Evolutionary conservation across 2,329 filamentous ascomycete species (phyloP).

Genomic region (Ampelomyces quisqualis): DNA sequence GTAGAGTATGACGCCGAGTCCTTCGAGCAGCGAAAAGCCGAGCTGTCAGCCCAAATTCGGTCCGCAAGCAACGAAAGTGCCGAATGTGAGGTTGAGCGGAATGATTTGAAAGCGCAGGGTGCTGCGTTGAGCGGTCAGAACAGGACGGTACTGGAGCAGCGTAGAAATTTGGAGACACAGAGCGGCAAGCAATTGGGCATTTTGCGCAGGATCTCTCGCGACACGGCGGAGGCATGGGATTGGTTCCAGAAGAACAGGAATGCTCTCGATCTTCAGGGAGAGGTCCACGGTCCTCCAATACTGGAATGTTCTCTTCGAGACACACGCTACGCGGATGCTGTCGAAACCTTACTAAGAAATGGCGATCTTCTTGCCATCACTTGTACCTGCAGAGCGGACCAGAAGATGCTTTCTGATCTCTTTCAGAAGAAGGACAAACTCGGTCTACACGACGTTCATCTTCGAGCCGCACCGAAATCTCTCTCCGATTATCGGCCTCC

Average conservation of each 20-base stretch:
- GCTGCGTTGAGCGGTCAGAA: constrained; percentile 31
- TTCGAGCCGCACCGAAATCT: constrained; percentile 62
- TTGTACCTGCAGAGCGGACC: constrained; percentile 72
- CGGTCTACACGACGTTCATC: constrained; percentile 68
- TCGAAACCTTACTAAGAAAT: constrained; percentile 59
- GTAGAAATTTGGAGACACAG: constrained; percentile 31
- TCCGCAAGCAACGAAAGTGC: constrained; percentile 51
- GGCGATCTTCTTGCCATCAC: constrained; percentile 66
- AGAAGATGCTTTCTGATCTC: constrained; percentile 67
- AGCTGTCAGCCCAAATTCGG: constrained; percentile 53
- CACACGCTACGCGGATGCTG: constrained; percentile 60
- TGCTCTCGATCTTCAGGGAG: constrained; percentile 63
- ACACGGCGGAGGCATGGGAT: constrained; percentile 71
- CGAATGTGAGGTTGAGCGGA: constrained; percentile 50
- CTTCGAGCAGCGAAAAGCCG: constrained; percentile 71
- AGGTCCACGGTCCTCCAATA: constrained; percentile 79
- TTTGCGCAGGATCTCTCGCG: constrained; percentile 60
- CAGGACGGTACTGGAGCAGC: constrained; percentile 15
- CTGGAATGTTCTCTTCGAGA: constrained; percentile 79
- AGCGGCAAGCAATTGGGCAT: constrained; percentile 55
- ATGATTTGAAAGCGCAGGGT: too few relatives aligned
- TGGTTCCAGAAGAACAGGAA: constrained; percentile 76
- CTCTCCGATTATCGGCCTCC: constrained; percentile 59
- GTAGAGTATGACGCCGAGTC: constrained; percentile 67
- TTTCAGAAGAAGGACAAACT: constrained; percentile 57